Evolutionary conservation across 805 yeast genomes (phyloP), one percentile per base, ranked within the genome.

Genomic region (Diddensiella caesifluorescens): DNA sequence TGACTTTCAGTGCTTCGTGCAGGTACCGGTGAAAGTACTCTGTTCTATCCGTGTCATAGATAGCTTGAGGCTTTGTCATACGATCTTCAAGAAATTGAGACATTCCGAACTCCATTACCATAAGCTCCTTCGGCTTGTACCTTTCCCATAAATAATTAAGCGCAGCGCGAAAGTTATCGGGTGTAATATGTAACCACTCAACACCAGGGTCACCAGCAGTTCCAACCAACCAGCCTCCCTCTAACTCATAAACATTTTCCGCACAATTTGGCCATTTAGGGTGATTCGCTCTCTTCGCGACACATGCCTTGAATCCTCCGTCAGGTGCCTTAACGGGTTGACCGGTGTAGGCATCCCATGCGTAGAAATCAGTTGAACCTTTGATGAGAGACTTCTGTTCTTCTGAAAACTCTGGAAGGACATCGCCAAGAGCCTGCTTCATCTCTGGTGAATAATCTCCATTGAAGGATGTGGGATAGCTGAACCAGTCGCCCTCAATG

Each of bases 51-150:
- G 49, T 40, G 42, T 62, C 67, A 35, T 44, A 51, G 5, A 54
- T 32, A 32, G 59, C 63, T 34, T 54, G 60, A 10, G 39, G 47
- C 7, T 50, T 44, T 19, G 48, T 45, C 46, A 57, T 56, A 19
- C 53, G 52, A 6, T 45, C 45, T 46, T 62, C 67, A 27, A 51
- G 44, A 51, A 55, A 53, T 41, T 50, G 60, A 4, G 63, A 59
- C 48, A 57, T 56, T 2, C 67, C 65, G 43, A 57, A 59, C 44
- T 62, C 67, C 15, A 57, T 47, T 28, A 61, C 50, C 35, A 59
- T 39, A 16, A 58, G 26, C 3, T 30, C 49, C n/a, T 19, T 47
- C 3, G 64, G 63, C 6, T 50, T 32, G 39, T 53, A 49, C 47
- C 46, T 56, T 4, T 55, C 50, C 45, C 54, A 45, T 2, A 37